These are phyloP conservation scores for Aspergillus bertholletiae DNA, from an alignment of 495 filamentous ascomycete genomes.

Conservation along the genomic window DNA sequence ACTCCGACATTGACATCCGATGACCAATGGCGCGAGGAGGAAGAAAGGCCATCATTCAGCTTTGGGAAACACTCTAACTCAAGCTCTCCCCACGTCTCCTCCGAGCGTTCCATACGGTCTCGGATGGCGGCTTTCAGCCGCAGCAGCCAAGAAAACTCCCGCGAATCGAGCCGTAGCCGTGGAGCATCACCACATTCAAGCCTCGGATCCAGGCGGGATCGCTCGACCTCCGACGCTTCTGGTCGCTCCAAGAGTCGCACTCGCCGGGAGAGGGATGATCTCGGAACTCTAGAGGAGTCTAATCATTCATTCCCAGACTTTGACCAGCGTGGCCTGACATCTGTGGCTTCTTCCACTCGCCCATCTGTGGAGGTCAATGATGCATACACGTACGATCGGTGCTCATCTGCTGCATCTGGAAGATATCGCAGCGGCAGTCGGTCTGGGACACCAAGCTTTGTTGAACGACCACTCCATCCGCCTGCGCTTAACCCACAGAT, in stretches of 20 bases:
- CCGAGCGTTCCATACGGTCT: constrained; percentile 30
- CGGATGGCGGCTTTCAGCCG: constrained; percentile 32
- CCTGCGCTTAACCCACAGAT: constrained; percentile 33
- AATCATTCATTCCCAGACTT: constrained; percentile 23
- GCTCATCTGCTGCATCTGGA: constrained; percentile 38
- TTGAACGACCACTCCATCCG: constrained; percentile 38
- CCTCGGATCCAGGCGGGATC: constrained; percentile 46
- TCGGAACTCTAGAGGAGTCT: constrained; percentile 35
- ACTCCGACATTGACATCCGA: constrained; percentile 41
- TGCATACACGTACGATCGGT: constrained; percentile 30
- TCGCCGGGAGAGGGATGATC: constrained; percentile 44
- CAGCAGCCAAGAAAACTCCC: constrained; percentile 36
- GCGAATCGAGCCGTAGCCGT: constrained; percentile 41
- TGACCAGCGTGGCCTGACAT: constrained; percentile 23
- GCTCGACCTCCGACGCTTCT: constrained; percentile 60
- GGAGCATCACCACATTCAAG: constrained; percentile 32
- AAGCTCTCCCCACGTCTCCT: constrained; percentile 39
- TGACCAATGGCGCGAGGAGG: constrained; percentile 46
- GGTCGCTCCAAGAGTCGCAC: constrained; percentile 55
- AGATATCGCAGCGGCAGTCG: constrained; percentile 48
- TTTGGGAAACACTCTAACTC: constrained; percentile 38
- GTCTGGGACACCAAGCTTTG: constrained; percentile 34
- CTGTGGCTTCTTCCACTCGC: constrained; percentile 33
- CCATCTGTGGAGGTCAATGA: constrained; percentile 39
- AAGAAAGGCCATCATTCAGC: constrained; percentile 33